Conservation (phyloP, 257 asterid genomes). For the Nemophila menziesii region DNA sequence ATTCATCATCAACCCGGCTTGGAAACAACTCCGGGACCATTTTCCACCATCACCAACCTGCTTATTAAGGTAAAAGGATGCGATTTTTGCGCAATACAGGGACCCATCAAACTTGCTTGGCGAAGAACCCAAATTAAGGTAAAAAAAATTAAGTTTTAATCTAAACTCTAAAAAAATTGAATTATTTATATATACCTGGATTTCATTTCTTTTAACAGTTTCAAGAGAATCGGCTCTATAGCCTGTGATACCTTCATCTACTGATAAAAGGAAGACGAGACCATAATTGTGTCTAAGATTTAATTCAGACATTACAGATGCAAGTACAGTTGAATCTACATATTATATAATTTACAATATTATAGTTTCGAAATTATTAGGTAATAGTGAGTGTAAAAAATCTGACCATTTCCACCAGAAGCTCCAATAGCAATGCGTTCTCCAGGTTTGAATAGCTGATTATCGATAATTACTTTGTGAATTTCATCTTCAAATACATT, state of each 20-base stretch:
- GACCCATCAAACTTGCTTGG: no score
- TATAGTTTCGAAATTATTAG: neutral
- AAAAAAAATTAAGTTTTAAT: no score
- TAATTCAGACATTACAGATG: conserved; percentile 78
- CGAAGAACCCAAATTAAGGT: no score
- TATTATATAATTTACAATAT: neutral
- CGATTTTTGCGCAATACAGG: no score
- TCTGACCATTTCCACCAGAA: conserved; percentile 99
- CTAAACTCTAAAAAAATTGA: no score
- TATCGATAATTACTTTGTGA: conserved; percentile 65
- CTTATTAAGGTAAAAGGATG: no score
- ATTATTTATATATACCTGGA: conserved; percentile 78
- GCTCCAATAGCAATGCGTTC: conserved; percentile 96
- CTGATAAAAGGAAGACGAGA: conserved; percentile 81
- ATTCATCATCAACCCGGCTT: no score
- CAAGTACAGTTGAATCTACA: conserved; percentile 97
- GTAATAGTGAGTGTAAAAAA: no score
- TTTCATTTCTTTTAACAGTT: conserved; percentile 94
- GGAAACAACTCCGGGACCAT: no score
- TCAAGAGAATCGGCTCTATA: conserved; percentile 96
- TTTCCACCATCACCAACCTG: no score
- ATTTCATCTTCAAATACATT: conserved; percentile 79
- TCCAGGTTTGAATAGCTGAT: conserved; percentile 71
- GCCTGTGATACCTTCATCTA: conserved; percentile 97
- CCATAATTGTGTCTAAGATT: conserved; percentile 78